Conservation (phyloP, 2,329 filamentous ascomycete genomes). For the Niveomyces coronatus region DNA sequence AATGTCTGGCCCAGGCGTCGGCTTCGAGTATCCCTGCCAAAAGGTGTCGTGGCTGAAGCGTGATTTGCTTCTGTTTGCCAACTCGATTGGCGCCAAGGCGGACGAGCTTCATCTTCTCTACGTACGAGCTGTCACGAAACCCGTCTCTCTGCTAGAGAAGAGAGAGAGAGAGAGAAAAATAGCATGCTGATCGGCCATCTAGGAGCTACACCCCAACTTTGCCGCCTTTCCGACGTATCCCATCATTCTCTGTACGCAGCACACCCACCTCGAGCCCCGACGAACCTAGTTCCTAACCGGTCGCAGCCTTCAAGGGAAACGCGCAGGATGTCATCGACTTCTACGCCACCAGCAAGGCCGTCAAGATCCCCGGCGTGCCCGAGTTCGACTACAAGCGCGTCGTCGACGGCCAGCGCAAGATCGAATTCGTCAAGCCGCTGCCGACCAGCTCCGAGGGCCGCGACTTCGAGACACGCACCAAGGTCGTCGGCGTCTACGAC, state of each 20-base stretch:
- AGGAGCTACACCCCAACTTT: slow-evolving; percentile 85
- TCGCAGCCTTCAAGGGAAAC: slow-evolving; percentile 62
- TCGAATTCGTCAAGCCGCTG: slow-evolving; percentile 67
- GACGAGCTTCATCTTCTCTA: slow-evolving; percentile 92
- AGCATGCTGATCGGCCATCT: slow-evolving; percentile 4
- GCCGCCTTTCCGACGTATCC: slow-evolving; percentile 83
- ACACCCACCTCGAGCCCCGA: background rate
- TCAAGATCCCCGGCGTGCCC: slow-evolving; percentile 65
- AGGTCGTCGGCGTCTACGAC: slow-evolving; percentile 79
- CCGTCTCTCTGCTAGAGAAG: no score
- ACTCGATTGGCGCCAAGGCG: slow-evolving; percentile 74
- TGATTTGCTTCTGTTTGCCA: slow-evolving; percentile 81
- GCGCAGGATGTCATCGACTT: slow-evolving; percentile 75
- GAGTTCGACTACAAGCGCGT: slow-evolving; percentile 64
- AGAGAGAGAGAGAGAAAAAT: no score
- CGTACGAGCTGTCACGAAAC: slow-evolving; percentile 37
- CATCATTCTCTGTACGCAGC: slow-evolving; percentile 57
- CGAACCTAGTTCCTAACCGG: slow-evolving; percentile 8
- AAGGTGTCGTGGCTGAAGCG: slow-evolving; percentile 80
- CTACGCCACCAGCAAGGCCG: slow-evolving; percentile 57
- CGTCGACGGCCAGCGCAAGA: slow-evolving; percentile 74
- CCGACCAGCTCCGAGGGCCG: slow-evolving; percentile 60
- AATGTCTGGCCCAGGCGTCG: slow-evolving; percentile 45
- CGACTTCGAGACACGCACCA: slow-evolving; percentile 66
- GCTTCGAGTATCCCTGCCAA: slow-evolving; percentile 68